These are phyloP conservation scores for Allium cepa DNA, from an alignment of 106 monocot genomes.

Conservation along the genomic window DNA sequence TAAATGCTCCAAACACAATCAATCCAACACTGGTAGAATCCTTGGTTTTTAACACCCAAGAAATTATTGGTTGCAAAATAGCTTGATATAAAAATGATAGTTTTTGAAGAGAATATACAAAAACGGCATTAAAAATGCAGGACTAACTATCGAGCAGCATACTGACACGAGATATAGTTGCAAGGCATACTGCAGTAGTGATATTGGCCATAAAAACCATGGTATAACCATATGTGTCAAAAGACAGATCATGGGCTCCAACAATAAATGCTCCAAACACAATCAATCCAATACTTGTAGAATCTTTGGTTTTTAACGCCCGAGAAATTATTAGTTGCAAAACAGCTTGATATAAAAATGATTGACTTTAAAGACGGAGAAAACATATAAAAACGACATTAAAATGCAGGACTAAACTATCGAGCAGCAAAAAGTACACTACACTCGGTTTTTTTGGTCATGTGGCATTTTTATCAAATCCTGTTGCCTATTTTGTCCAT, in stretches of 20 bases:
- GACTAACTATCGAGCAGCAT: not conserved
- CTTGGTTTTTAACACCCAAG: slow-evolving; percentile 23
- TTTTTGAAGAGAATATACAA: no score
- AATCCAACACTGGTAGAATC: slow-evolving; percentile 65
- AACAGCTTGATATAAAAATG: no score
- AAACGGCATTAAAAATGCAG: no score
- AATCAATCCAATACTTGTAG: slow-evolving; percentile 71
- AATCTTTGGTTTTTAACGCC: slow-evolving; percentile 29
- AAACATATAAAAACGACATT: no score
- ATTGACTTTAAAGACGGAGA: no score
- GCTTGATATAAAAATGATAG: no score
- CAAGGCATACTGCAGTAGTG: slow-evolving; percentile 89
- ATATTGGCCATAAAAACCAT: slow-evolving; percentile 83
- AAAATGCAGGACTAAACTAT: no score
- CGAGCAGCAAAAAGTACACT: no score
- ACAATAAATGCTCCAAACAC: slow-evolving; percentile 96
- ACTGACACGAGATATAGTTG: slow-evolving; percentile 89
- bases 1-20: slow-evolving; percentile 93
- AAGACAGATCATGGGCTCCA: slow-evolving; percentile 86
- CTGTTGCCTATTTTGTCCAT: no score
- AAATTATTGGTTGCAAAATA: not conserved
- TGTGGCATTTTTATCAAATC: no score
- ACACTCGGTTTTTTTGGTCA: no score
- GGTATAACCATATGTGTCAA: slow-evolving; percentile 73
- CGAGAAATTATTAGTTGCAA: slow-evolving; percentile 3